Conservation (phyloP, 441 rosid species). For the Rhodomyrtus psidioides region DNA sequence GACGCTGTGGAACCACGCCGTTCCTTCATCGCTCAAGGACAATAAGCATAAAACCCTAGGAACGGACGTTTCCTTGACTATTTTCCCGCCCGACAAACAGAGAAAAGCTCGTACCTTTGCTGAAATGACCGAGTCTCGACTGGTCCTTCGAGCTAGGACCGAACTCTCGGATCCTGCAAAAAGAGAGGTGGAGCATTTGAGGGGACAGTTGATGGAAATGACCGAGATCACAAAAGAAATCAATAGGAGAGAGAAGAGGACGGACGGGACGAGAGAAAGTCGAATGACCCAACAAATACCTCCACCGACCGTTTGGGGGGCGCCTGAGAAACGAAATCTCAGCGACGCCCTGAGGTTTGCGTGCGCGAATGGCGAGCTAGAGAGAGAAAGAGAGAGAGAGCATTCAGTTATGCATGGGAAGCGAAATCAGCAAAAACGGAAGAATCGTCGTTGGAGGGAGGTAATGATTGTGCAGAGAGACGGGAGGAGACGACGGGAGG, state of each 20-base stretch:
- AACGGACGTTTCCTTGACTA: not conserved
- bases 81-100: not conserved
- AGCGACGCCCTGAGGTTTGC: not conserved
- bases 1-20: not conserved
- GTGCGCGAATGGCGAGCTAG: not conserved
- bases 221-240: not conserved
- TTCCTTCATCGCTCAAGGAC: not conserved
- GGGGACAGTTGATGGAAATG: not conserved
- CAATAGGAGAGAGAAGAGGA: not conserved
- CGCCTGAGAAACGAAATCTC: not conserved
- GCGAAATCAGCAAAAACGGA: not conserved
- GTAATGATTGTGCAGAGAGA: not conserved
- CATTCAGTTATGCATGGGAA: not conserved
- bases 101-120: not conserved
- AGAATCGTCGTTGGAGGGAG: not conserved
- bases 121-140: not conserved
- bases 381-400: not conserved
- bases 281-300: not conserved
- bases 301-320: not conserved
- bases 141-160: not conserved
- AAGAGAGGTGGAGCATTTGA: not conserved
- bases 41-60: not conserved
- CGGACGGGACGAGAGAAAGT: not conserved
- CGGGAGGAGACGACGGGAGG: not conserved
- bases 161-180: not conserved